Base-by-base conservation (phyloP, 306 rosid genomes). In the Vigna radiata region DNA sequence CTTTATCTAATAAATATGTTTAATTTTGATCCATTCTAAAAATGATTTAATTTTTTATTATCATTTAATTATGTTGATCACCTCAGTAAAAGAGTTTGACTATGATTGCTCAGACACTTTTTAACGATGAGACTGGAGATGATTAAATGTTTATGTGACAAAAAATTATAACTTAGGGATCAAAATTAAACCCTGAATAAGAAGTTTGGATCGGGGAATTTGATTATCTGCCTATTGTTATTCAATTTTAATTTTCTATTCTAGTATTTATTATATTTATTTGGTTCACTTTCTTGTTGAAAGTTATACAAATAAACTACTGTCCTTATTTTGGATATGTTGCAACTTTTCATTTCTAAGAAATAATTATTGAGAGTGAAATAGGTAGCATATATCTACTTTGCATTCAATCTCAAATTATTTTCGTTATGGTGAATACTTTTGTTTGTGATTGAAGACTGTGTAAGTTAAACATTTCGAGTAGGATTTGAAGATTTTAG, bases 291-390 rank as follows among this genome's bases (percentile, higher is more conserved):
- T 79, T 49, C 18, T 39, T 43, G 41, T 27, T 14, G 69, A 73
- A 23, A 76, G 75, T 48, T 61, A 80, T 71, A 73, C 70, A 55
- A 82, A 81, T 76, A 83, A 66, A 59, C 5, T 29, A 59, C 6
- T 36, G 65, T 36, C 79, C 72, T 5, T 75, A 62, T 67, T 74
- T 6, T 17, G 77, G 76, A 84, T 73, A 47, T 69, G 49, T 31
- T 19, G 47, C 23, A 44, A 36, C 62, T 77, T 41, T 8, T 5
- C 7, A 46, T 44, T 21, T 63, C 15, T 48, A 48, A 4, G 13
- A 18, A 37, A 36, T 19, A 62, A 33, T 52, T 54, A 36, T 29
- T n/a, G 67, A 14, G 19, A 44, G 36, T 14, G 29, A 67, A 41
- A 47, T 25, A 63, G 50, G 21, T 14, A 25, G 15, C 23, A 21